Evolutionary conservation across 306 rosid species (phyloP).

Genomic region (Pyrus bretschneideri): DNA sequence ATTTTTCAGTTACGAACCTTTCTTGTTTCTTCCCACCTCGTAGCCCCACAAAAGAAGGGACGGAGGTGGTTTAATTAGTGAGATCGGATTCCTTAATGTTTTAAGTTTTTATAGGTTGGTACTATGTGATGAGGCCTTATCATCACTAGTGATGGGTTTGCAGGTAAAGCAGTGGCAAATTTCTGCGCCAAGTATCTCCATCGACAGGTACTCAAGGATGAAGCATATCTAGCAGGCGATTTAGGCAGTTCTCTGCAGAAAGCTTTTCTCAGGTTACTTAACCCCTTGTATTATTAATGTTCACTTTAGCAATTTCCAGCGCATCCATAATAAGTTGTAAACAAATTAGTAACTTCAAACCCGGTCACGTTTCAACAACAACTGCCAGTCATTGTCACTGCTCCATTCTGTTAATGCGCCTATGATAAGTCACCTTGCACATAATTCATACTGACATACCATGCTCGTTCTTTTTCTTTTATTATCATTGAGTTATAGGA

Average conservation of each 20-base stretch:
- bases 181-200: conserved; percentile 95
- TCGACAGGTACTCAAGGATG: conserved; percentile 65
- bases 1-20: neutral
- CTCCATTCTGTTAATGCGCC: neutral
- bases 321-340: conserved; percentile 17
- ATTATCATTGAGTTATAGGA: neutral
- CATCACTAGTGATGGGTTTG: conserved; percentile 21
- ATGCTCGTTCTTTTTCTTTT: neutral
- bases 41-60: neutral
- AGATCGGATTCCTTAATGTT: neutral
- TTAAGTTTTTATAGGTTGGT: neutral
- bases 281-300: conserved; percentile 1
- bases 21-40: neutral
- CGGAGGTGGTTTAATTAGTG: neutral
- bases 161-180: conserved; percentile 95
- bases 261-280: conserved; percentile 73
- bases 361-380: neutral
- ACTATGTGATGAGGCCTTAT: conserved; percentile 3
- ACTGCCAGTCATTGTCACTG: neutral
- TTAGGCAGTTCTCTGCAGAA: conserved; percentile 54
- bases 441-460: neutral
- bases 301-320: conserved; percentile 10
- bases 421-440: neutral
- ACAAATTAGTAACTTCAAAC: neutral
- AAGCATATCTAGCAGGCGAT: conserved; percentile 77